Conservation (phyloP, 108 stramenopile genomes). For the Hondaea fermentalgiana region DNA sequence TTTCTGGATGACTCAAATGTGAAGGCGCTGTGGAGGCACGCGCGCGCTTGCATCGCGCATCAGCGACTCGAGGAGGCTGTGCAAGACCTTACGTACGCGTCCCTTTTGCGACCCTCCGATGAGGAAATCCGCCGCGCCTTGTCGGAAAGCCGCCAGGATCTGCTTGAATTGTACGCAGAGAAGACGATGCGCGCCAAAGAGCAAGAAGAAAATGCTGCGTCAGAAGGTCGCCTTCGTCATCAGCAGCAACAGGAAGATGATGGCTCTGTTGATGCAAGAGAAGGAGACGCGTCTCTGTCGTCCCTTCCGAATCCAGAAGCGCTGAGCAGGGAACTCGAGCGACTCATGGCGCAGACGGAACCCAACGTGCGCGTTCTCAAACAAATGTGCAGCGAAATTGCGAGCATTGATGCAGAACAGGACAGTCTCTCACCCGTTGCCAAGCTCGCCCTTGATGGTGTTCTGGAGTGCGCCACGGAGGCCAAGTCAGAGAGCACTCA, state of each 20-base stretch:
- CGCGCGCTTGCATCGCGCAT: background rate
- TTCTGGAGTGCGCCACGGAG: background rate
- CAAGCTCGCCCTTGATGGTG: background rate
- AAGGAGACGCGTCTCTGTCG: background rate
- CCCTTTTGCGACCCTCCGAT: background rate
- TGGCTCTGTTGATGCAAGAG: background rate
- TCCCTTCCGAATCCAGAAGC: background rate
- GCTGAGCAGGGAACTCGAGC: background rate
- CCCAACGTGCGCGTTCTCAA: background rate
- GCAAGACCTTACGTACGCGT: background rate
- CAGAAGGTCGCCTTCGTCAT: too few relatives aligned
- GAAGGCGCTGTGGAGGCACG: conserved; percentile 24
- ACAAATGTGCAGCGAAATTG: background rate
- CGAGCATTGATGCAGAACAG: background rate
- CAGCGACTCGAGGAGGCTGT: background rate
- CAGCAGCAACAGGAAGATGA: too few relatives aligned
- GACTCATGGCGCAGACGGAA: background rate
- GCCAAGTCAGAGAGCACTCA: background rate
- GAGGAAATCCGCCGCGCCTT: background rate
- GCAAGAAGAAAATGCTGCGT: too few relatives aligned
- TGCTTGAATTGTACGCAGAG: background rate
- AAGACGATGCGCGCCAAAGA: background rate
- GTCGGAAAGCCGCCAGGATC: background rate
- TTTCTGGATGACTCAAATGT: conserved; percentile 19
- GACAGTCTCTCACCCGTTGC: background rate